Evolutionary conservation across 805 yeast species (phyloP).

Genomic region (Candida sakaeoensis): DNA sequence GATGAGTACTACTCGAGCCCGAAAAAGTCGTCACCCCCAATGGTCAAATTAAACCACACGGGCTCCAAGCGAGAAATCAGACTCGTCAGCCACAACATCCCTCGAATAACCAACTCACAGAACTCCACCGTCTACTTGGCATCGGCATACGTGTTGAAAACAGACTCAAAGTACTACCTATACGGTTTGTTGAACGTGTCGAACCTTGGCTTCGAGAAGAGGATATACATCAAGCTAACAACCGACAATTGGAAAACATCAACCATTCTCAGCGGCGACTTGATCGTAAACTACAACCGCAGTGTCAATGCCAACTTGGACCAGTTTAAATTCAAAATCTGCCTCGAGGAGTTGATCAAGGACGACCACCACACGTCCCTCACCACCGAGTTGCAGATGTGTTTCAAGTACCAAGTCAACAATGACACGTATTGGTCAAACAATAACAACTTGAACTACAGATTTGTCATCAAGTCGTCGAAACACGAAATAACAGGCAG

Average conservation of each 20-base stretch:
- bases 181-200: constrained; percentile 26
- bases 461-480: constrained; percentile 18
- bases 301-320: constrained; percentile 27
- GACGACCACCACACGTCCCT: no score
- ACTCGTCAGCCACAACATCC: constrained; percentile 10
- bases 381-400: constrained; percentile 30
- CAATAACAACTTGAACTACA: constrained; percentile 31
- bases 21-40: no score
- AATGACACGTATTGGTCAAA: constrained; percentile 35
- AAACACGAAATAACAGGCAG: neutral
- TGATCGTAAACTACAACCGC: constrained; percentile 12
- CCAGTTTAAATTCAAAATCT: constrained; percentile 50
- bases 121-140: constrained; percentile 6
- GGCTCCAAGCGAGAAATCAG: constrained; percentile 7
- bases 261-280: constrained; percentile 20
- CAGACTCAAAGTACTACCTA: constrained; percentile 10
- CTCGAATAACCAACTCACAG: constrained; percentile 3
- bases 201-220: constrained; percentile 37
- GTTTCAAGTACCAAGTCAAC: constrained; percentile 29
- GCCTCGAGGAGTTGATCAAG: constrained; percentile 22
- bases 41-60: no score
- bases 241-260: constrained; percentile 46
- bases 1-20: constrained; percentile 16
- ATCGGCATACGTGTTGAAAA: constrained; percentile 10
- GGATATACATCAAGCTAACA: constrained; percentile 42